phyloP scores from a whole-genome alignment of 306 rosid genomes.

The Sicyos edulis region DNA sequence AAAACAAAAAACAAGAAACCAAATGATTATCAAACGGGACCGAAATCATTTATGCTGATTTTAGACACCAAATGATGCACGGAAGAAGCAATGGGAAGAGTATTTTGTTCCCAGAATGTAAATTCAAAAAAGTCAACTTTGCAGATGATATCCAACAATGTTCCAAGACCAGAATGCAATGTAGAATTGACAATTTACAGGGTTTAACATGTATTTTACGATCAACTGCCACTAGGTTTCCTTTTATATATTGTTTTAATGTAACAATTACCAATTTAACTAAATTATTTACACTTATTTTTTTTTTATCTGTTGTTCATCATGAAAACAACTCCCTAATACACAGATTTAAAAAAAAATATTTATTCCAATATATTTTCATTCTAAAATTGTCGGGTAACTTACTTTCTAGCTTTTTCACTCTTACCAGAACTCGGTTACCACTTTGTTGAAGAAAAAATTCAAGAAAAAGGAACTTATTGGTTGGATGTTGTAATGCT shows the following conservation, averaged over 20 bases:
- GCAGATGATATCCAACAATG: conserved; percentile 5
- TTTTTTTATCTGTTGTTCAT: neutral
- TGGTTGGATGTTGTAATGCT: neutral
- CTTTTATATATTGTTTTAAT: neutral
- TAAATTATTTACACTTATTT: neutral
- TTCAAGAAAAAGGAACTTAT: neutral
- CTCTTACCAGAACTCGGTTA: neutral
- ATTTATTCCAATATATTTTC: neutral
- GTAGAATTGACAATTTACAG: neutral
- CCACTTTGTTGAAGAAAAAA: neutral
- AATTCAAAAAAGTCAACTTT: conserved; percentile 2
- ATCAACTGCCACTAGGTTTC: neutral
- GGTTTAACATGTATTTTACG: neutral
- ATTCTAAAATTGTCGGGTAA: neutral
- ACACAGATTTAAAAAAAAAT: neutral
- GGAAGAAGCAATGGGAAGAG: neutral
- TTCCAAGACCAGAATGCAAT: conserved; percentile 2
- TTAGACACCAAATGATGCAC: neutral
- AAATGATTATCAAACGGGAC: no score
- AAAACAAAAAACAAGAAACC: no score
- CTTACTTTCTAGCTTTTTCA: neutral
- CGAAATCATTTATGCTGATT: neutral
- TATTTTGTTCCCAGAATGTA: neutral
- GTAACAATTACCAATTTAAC: neutral
- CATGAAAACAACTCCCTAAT: neutral